Conservation (phyloP, 768 basidiomycete genomes). For the Rhizopogon roseolus region DNA sequence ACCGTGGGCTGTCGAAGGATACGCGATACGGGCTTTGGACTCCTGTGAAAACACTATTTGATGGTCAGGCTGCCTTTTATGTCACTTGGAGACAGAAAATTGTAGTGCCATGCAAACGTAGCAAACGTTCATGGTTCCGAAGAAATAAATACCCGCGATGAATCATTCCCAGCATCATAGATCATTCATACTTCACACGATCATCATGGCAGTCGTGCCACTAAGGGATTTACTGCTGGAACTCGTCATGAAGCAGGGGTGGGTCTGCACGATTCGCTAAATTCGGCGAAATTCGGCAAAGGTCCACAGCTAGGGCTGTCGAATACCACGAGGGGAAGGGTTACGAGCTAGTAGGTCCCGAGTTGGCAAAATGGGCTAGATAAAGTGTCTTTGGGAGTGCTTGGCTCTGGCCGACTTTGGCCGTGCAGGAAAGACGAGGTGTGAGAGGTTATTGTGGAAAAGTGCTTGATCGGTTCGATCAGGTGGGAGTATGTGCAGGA, state of each 20-base stretch:
- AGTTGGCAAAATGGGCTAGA: conserved; percentile 10
- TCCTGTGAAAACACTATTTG: conserved; percentile 11
- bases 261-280: not conserved
- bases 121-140: conserved; percentile 3
- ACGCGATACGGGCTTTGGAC: conserved; percentile 12
- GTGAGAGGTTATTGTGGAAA: conserved; percentile 13
- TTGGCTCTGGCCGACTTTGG: conserved; percentile 12
- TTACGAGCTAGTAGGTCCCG: conserved; percentile 8
- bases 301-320: conserved; percentile 1
- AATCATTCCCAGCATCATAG: conserved; percentile 14
- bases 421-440: conserved; percentile 12
- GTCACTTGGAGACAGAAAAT: conserved; percentile 9
- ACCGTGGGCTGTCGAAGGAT: conserved; percentile 6
- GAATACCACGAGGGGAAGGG: conserved; percentile 6
- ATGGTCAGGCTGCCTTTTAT: conserved; percentile 8
- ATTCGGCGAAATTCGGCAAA: no score
- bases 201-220: not conserved
- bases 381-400: conserved; percentile 8
- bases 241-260: not conserved
- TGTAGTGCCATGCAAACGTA: conserved; percentile 1
- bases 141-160: conserved; percentile 8
- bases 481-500: not conserved
- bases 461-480: conserved; percentile 5
- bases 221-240: not conserved
- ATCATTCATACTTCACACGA: conserved; percentile 14